Conservation (phyloP, 352 stramenopile genomes). For the Phytophthora boehmeriae region DNA sequence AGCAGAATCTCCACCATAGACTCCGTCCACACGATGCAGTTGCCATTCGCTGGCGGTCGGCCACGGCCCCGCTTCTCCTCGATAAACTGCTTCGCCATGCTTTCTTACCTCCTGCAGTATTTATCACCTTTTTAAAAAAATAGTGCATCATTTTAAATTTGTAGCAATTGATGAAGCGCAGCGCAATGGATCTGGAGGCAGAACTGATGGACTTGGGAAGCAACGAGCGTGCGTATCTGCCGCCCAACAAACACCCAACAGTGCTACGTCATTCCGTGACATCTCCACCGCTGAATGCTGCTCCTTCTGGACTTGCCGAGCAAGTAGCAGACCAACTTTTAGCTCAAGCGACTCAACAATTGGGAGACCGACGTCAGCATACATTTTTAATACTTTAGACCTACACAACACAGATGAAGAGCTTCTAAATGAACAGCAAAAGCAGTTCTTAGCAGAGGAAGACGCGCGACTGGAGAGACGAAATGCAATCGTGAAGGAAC, state of each 20-base stretch:
- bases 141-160: no score
- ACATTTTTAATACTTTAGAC: neutral
- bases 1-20: slow-evolving; percentile 17
- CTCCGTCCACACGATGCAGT: slow-evolving; percentile 28
- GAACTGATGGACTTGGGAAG: slow-evolving; percentile 70
- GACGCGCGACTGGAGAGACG: slow-evolving; percentile 24
- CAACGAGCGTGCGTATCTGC: slow-evolving; percentile 67
- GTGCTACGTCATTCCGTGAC: neutral
- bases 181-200: slow-evolving; percentile 48
- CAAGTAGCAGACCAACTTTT: slow-evolving; percentile 20
- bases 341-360: slow-evolving; percentile 9
- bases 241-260: slow-evolving; percentile 6
- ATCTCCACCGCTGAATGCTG: neutral
- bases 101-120: no score
- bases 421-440: slow-evolving; percentile 16
- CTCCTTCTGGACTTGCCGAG: slow-evolving; percentile 11
- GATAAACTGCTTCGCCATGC: no score
- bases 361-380: slow-evolving; percentile 8
- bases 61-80: slow-evolving; percentile 15
- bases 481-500: slow-evolving; percentile 16
- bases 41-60: slow-evolving; percentile 21
- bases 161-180: no score
- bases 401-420: slow-evolving; percentile 5
- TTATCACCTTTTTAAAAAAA: no score
- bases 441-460: slow-evolving; percentile 24